phyloP scores from a whole-genome alignment of 352 stramenopile genomes.

The Globisporangium polare region DNA sequence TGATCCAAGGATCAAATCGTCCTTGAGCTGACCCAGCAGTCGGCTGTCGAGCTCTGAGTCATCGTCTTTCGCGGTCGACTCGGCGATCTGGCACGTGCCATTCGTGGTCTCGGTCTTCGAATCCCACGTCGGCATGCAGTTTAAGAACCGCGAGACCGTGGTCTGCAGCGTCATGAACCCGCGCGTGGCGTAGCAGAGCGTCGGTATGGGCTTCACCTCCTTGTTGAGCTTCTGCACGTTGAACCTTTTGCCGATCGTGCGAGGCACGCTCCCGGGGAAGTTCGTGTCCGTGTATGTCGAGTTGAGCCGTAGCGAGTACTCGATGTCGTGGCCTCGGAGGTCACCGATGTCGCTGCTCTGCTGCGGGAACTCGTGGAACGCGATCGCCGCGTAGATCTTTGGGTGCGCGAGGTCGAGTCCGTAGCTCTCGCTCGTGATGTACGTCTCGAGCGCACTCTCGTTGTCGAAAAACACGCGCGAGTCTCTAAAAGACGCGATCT shows the following conservation, averaged over 20 bases:
- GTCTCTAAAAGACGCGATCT: conserved; percentile 48
- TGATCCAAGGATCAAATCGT: conserved; percentile 51
- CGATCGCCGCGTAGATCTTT: conserved; percentile 67
- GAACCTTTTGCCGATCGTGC: conserved; percentile 24
- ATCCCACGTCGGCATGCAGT: conserved; percentile 63
- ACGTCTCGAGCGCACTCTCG: conserved; percentile 45
- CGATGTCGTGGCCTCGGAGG: conserved; percentile 29
- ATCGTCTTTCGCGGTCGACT: conserved; percentile 25
- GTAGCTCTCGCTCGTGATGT: conserved; percentile 48
- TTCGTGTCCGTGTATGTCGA: conserved; percentile 37
- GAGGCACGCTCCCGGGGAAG: conserved; percentile 37
- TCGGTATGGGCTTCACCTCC: conserved; percentile 20
- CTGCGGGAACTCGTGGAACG: conserved; percentile 48
- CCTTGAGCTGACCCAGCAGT: conserved; percentile 40
- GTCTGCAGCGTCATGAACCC: conserved; percentile 81
- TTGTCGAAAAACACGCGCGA: conserved; percentile 59
- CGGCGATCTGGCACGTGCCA: conserved; percentile 39
- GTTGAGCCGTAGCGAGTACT: conserved; percentile 68
- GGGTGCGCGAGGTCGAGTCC: conserved; percentile 37
- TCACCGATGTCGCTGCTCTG: conserved; percentile 32
- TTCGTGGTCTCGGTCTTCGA: conserved; percentile 18
- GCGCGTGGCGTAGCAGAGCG: conserved; percentile 43
- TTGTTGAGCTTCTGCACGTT: conserved; percentile 19
- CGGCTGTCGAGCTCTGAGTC: conserved; percentile 26
- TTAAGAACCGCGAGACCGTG: conserved; percentile 53